phyloP scores from a whole-genome alignment of 345 rosid species.

The Firmiana major region DNA sequence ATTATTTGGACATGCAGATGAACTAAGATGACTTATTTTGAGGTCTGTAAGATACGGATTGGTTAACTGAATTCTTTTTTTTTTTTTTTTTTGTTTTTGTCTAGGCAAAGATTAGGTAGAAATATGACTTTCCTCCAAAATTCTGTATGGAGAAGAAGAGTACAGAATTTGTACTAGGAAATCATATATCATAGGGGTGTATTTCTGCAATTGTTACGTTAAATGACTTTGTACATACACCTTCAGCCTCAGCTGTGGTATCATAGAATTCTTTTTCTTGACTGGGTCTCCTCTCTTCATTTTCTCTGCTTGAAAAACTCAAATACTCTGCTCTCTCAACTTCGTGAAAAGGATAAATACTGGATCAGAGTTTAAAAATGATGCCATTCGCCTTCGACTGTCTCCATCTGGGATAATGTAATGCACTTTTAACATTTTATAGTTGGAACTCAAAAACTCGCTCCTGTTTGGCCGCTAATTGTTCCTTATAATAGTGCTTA shows the following conservation, averaged over 20 bases:
- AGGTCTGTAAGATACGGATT: conserved; percentile 2
- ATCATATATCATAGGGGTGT: too few species aligned
- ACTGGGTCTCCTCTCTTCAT: not conserved
- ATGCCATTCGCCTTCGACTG: too few species aligned
- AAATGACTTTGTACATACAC: conserved; percentile 25
- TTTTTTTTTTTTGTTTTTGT: not conserved
- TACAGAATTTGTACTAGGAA: conserved; percentile 6
- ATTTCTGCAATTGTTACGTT: conserved; percentile 14
- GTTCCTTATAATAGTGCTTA: too few species aligned
- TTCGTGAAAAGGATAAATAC: too few species aligned
- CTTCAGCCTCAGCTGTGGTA: conserved; percentile 10
- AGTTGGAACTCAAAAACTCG: too few species aligned
- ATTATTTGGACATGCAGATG: not conserved
- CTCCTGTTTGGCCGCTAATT: too few species aligned
- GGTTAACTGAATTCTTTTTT: conserved; percentile 5
- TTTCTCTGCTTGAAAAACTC: too few species aligned
- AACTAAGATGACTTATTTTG: not conserved
- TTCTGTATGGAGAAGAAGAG: conserved; percentile 26
- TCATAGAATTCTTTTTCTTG: conserved; percentile 7
- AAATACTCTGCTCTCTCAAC: not conserved
- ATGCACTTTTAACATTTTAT: too few species aligned
- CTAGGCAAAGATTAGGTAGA: not conserved
- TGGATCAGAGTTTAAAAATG: too few species aligned
- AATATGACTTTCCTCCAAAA: not conserved
- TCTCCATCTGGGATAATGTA: too few species aligned